phyloP scores from a whole-genome alignment of 2,329 filamentous ascomycete genomes.

The Dactylellina drechsleri region DNA sequence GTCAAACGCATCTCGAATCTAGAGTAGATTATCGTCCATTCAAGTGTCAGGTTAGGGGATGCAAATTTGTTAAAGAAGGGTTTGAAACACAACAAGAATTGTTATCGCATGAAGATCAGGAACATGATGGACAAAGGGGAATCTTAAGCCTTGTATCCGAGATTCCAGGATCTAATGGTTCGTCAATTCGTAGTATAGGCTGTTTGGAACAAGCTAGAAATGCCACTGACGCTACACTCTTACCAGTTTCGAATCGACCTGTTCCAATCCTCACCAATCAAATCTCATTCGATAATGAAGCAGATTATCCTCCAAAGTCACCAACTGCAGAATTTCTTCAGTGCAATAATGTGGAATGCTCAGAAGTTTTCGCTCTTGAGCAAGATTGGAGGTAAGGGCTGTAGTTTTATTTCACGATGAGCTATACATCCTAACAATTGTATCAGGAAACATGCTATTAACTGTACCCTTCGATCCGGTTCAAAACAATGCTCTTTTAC shows the following conservation, averaged over 20 bases:
- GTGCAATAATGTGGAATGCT: conserved; percentile 49
- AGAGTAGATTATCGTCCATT: conserved; percentile 47
- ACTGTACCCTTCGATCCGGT: conserved; percentile 21
- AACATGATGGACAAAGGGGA: conserved; percentile 42
- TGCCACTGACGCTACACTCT: background rate
- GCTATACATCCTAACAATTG: background rate
- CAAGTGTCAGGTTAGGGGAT: conserved; percentile 45
- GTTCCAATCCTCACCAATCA: conserved; percentile 8
- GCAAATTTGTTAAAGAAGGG: conserved; percentile 53
- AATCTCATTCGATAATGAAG: background rate
- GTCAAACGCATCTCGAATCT: conserved; percentile 11
- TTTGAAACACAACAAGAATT: conserved; percentile 52
- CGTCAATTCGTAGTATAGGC: background rate
- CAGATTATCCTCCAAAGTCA: conserved; percentile 18
- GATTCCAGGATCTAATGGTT: conserved; percentile 16
- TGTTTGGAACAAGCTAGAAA: background rate
- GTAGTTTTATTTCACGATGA: background rate
- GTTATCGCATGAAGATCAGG: conserved; percentile 42
- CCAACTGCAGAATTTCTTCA: conserved; percentile 48
- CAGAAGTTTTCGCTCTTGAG: conserved; percentile 40
- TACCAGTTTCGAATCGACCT: background rate
- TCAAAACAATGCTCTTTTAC: conserved; percentile 52
- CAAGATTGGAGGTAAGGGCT: conserved; percentile 49
- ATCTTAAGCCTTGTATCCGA: conserved; percentile 22
- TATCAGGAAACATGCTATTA: conserved; percentile 46